Evolutionary conservation across 208 protist genomes (phyloP).

Genomic region (Lotmaria passim): DNA sequence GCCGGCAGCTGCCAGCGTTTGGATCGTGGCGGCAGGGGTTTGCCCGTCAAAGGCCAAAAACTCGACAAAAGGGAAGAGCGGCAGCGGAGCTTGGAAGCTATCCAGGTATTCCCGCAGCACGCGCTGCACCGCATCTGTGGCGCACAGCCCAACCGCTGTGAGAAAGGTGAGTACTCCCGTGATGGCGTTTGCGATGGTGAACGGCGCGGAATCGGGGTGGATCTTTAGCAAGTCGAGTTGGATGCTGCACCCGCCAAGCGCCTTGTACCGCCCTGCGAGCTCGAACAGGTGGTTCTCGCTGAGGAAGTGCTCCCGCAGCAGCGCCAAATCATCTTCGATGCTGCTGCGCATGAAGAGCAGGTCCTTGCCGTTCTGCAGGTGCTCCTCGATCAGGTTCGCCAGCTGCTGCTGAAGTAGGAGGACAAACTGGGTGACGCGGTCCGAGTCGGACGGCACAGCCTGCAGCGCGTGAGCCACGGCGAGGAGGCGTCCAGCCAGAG

Average conservation of each 20-base stretch:
- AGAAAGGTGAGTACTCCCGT: conserved; percentile 62
- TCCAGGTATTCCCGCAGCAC: conserved; percentile 71
- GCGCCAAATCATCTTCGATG: conserved; percentile 47
- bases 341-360: conserved; percentile 24
- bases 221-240: conserved; percentile 88
- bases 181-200: conserved; percentile 49
- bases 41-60: conserved; percentile 63
- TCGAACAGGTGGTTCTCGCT: conserved; percentile 69
- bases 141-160: conserved; percentile 45
- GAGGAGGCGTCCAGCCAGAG: conserved; percentile 52
- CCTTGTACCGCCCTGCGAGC: conserved; percentile 61
- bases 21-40: conserved; percentile 28
- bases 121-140: conserved; percentile 54
- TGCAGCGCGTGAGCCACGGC: conserved; percentile 57
- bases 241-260: conserved; percentile 71
- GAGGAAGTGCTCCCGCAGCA: conserved; percentile 56
- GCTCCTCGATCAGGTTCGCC: conserved; percentile 45
- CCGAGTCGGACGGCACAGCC: conserved; percentile 33
- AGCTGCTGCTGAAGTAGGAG: conserved; percentile 81
- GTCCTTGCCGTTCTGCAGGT: conserved; percentile 32
- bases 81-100: conserved; percentile 64
- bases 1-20: conserved; percentile 43
- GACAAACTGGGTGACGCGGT: conserved; percentile 63
- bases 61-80: conserved; percentile 69
- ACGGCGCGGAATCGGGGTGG: conserved; percentile 52